phyloP scores from a whole-genome alignment of 305 asterid genomes.

The Fraxinus albicans region DNA sequence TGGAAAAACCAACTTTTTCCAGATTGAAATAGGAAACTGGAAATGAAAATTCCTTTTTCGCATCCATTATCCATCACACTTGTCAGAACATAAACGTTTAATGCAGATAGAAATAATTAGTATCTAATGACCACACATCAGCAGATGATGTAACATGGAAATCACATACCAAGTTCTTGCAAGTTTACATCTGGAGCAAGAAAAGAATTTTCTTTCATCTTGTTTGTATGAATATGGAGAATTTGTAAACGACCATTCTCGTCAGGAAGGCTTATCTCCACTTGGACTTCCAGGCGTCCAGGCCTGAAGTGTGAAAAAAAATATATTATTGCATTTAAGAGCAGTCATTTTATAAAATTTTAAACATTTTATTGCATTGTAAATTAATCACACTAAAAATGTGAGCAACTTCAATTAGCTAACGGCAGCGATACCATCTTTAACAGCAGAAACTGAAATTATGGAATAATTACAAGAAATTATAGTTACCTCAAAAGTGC shows the following conservation, averaged over 20 bases:
- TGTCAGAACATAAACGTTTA: neutral
- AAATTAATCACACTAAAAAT: neutral
- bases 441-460: constrained; percentile 21
- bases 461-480: constrained; percentile 13
- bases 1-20: neutral
- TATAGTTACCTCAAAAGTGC: constrained; percentile 81
- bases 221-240: constrained; percentile 95
- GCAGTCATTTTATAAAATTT: constrained; percentile 14
- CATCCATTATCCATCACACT: neutral
- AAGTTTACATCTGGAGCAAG: constrained; percentile 91
- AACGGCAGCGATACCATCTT: neutral
- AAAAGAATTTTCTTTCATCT: constrained; percentile 96
- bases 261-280: constrained; percentile 99
- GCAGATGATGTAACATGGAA: constrained; percentile 15
- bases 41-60: neutral
- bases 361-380: constrained; percentile 4
- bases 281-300: constrained; percentile 98
- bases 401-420: neutral
- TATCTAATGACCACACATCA: constrained; percentile 1
- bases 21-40: neutral
- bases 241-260: constrained; percentile 96
- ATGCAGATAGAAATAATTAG: constrained; percentile 3
- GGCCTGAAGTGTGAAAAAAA: constrained; percentile 54
- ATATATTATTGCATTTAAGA: constrained; percentile 11
- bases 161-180: constrained; percentile 81